Conservation (phyloP, 2,329 filamentous ascomycete species). For the Botryotinia narcissicola region DNA sequence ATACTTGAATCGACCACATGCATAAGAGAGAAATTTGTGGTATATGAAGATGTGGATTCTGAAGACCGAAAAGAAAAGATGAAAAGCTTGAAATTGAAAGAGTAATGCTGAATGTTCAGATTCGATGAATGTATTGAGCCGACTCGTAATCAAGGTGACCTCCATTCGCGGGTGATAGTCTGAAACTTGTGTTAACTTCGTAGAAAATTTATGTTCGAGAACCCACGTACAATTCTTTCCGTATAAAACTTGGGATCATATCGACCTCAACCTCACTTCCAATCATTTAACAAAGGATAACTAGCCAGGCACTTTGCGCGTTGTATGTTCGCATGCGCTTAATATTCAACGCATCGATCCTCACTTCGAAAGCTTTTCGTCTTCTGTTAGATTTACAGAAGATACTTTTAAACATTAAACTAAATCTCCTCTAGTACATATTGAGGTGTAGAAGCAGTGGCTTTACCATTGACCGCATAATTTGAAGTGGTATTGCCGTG, state of each 20-base stretch:
- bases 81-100: neutral
- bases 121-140: neutral
- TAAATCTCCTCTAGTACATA: neutral
- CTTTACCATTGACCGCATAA: neutral
- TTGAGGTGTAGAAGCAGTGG: neutral
- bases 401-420: neutral
- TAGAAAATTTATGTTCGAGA: neutral
- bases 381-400: neutral
- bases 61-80: neutral
- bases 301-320: neutral
- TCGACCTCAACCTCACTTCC: neutral
- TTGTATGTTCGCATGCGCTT: neutral
- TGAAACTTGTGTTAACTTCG: neutral
- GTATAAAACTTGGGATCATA: neutral
- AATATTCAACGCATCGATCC: neutral
- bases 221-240: neutral
- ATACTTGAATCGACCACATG: neutral
- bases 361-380: too few relatives aligned
- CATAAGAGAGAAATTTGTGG: neutral
- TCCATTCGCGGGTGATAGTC: neutral
- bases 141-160: too few relatives aligned
- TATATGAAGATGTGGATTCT: neutral
- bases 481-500: neutral
- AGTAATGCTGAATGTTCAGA: neutral
- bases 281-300: neutral